Evolutionary conservation across 306 rosid species (phyloP).

Genomic region (Glycine tomentella): DNA sequence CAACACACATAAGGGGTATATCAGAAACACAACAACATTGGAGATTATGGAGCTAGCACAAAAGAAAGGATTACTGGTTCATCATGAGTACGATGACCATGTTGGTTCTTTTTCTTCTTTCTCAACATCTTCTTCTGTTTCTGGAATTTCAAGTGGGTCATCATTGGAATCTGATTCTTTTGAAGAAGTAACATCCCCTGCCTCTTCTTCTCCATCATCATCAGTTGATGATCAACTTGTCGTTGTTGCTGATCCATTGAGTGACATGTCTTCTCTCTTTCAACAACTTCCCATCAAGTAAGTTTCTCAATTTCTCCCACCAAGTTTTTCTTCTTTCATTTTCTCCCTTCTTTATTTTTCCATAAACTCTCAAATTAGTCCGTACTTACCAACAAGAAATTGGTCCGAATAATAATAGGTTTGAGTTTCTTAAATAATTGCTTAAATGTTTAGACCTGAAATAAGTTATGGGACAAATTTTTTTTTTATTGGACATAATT

Average conservation of each 20-base stretch:
- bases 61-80: constrained; percentile 1
- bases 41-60: constrained; percentile 24
- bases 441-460: no score
- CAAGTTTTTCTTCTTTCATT: neutral
- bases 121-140: constrained; percentile 32
- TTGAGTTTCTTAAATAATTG: no score
- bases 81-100: constrained; percentile 28
- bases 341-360: neutral
- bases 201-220: constrained; percentile 28
- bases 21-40: neutral
- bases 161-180: constrained; percentile 49
- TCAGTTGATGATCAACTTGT: constrained; percentile 2
- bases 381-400: no score
- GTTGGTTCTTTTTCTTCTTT: constrained; percentile 28
- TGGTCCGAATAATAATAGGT: no score
- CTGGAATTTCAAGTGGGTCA: constrained; percentile 39
- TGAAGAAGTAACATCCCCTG: constrained; percentile 55
- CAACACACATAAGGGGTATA: no score
- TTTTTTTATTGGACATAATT: no score
- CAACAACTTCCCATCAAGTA: constrained; percentile 61
- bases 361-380: no score
- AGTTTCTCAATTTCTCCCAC: constrained; percentile 11
- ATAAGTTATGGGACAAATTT: no score
- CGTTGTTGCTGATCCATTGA: constrained; percentile 35
- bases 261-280: constrained; percentile 52